Evolutionary conservation across 441 rosid species (phyloP), one percentile per base, ranked within the genome.

Genomic region (Arabidopsis lyrata): DNA sequence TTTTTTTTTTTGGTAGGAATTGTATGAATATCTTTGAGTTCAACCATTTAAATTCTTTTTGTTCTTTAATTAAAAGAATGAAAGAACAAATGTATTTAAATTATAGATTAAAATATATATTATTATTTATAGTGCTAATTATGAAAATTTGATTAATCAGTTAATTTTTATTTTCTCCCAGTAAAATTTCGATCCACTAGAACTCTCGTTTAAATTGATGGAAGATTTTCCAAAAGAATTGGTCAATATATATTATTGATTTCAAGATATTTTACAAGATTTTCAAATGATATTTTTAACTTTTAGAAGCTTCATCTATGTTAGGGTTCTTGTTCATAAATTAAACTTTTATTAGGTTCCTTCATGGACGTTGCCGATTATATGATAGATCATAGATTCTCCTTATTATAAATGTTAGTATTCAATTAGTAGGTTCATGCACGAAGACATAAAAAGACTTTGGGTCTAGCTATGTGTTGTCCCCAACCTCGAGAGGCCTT

Each of bases 241-340:
- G 1, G 5, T 29, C 7, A n/a, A 6, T 6, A n/a, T 44, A 2
- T n/a, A 13, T 42, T 44, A 44, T 6, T 2, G 52, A 16, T 44
- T 47, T 47, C 49, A 14, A 5, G 18, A 12, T 41, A 41, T 41
- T 12, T 11, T 41, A 41, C 44, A 39, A 3, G 14, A 5, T 42
- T 42, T 42, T 16, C 6, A 57, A 35, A 2, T 45, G 10, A 13
- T 64, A 48, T 29, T 48, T 27, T 18, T 6, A 39, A 49, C 14
- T 52, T 74, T 75, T 22, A 49, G 67, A 76, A 70, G 72, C 80
- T 70, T 76, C 72, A 39, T 63, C 67, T 76, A 38, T 47, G 31
- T 20, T 63, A 63, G 59, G 38, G 54, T 29, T 29, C 10, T 15
- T 69, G 32, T 47, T 55, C 54, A 52, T 29, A 20, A 27, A 22